These are phyloP conservation scores for Claviceps africana DNA, from an alignment of 2,329 filamentous ascomycete species.

Conservation along the genomic window DNA sequence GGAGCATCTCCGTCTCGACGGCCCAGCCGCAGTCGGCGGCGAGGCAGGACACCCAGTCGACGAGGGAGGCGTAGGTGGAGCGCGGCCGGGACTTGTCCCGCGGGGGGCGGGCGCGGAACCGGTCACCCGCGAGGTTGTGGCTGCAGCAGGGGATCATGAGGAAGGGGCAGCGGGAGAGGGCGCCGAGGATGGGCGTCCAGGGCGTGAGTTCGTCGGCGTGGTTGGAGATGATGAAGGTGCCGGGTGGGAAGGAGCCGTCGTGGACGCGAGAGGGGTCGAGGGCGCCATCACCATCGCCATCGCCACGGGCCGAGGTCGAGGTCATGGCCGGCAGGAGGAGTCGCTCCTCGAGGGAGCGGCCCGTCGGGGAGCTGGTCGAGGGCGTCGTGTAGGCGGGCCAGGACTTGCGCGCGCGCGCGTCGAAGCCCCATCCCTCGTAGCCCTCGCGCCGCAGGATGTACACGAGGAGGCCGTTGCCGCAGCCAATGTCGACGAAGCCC, in stretches of 20 bases:
- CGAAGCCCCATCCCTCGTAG: constrained; percentile 79
- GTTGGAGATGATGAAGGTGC: constrained; percentile 90
- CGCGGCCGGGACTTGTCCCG: constrained; percentile 33
- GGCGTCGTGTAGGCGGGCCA: constrained; percentile 56
- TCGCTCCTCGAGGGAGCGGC: constrained; percentile 26
- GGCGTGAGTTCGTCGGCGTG: constrained; percentile 92
- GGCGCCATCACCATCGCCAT: too few relatives aligned
- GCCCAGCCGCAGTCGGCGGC: constrained; percentile 59
- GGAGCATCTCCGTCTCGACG: constrained; percentile 69
- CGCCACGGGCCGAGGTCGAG: constrained; percentile 5
- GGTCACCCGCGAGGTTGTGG: constrained; percentile 64
- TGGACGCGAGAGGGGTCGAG: constrained; percentile 21
- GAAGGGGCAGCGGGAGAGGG: constrained; percentile 63
- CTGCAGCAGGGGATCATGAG: constrained; percentile 93
- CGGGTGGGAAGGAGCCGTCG: constrained; percentile 52
- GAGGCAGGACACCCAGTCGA: constrained; percentile 60
- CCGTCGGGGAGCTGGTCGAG: constrained; percentile 13
- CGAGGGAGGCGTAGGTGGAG: constrained; percentile 73
- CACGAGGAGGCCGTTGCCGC: constrained; percentile 84
- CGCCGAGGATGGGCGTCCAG: constrained; percentile 85
- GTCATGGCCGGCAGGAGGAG: constrained; percentile 34
- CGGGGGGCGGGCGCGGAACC: constrained; percentile 52
- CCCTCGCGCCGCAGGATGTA: constrained; percentile 70
- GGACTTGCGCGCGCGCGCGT: constrained; percentile 72
- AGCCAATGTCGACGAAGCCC: constrained; percentile 91